Evolutionary conservation across 305 asterid species (phyloP).

Genomic region (Rubia balearica): DNA sequence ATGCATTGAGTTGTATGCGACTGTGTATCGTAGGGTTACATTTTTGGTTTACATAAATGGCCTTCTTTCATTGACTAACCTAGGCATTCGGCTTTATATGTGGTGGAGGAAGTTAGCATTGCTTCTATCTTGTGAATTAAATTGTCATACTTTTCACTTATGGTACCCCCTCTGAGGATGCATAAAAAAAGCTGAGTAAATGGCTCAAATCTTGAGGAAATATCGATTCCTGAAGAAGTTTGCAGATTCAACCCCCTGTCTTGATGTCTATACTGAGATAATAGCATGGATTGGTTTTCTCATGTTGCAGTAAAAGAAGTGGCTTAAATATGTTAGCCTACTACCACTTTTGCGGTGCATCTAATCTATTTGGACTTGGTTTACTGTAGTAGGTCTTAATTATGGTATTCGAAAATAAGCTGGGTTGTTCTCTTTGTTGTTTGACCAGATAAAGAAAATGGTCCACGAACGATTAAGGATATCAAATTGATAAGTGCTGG

Average conservation of each 20-base stretch:
- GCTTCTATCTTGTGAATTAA: neutral
- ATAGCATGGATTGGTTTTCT: neutral
- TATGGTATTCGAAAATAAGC: neutral
- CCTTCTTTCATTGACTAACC: neutral
- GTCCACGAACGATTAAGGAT: slow-evolving; percentile 67
- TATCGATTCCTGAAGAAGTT: neutral
- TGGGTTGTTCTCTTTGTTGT: neutral
- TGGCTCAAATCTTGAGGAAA: slow-evolving; percentile 3
- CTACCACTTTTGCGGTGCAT: neutral
- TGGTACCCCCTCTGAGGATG: neutral
- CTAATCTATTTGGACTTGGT: neutral
- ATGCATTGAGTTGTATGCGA: neutral
- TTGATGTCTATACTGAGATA: neutral
- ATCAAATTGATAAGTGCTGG: slow-evolving; percentile 79
- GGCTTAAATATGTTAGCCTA: neutral
- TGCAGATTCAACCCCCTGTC: neutral
- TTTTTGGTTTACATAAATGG: slow-evolving; percentile 7
- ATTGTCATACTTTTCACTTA: neutral
- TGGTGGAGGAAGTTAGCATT: neutral
- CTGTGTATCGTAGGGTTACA: slow-evolving; percentile 13
- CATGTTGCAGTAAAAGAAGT: neutral
- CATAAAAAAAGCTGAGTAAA: neutral
- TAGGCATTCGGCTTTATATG: neutral
- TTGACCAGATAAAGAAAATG: slow-evolving; percentile 61
- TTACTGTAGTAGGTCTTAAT: neutral